Evolutionary conservation across 1,284 basidiomycete species (phyloP).

Genomic region (Cryptococcus sp.): DNA sequence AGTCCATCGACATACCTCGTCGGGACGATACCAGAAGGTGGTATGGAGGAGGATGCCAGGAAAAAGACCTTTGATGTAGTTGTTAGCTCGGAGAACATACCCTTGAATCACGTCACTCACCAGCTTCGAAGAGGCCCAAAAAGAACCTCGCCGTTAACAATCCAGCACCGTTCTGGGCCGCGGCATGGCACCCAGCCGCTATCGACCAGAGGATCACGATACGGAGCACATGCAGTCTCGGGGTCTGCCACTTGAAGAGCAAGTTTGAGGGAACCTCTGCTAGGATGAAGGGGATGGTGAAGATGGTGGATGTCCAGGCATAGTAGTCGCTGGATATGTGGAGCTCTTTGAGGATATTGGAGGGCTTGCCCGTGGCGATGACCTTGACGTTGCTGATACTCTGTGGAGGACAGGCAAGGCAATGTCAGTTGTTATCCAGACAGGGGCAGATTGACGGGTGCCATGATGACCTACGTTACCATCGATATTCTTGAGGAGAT

Average conservation of each 20-base stretch:
- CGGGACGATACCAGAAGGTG: not conserved
- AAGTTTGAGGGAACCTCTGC: slow-evolving; percentile 30
- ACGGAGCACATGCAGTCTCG: slow-evolving; percentile 24
- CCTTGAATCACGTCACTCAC: too few relatives aligned
- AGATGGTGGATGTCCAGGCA: slow-evolving; percentile 6
- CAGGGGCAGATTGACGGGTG: not conserved
- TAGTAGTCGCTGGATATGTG: slow-evolving; percentile 13
- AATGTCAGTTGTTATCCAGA: not conserved
- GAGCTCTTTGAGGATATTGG: slow-evolving; percentile 28
- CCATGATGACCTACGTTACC: not conserved
- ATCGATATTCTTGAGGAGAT: slow-evolving; percentile 11
- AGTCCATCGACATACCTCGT: not conserved
- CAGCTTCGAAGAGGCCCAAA: not conserved
- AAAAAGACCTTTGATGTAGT: not conserved
- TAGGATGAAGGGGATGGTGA: slow-evolving; percentile 20
- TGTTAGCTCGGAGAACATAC: too few relatives aligned
- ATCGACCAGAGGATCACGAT: slow-evolving; percentile 31
- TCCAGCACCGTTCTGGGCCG: not conserved
- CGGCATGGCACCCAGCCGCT: slow-evolving; percentile 22
- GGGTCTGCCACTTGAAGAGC: slow-evolving; percentile 27
- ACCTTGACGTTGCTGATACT: slow-evolving; percentile 7
- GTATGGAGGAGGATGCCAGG: not conserved
- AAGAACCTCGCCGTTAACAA: not conserved
- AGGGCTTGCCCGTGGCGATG: slow-evolving; percentile 14
- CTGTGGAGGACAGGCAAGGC: not conserved